Percentiles rank a stretch among this genome's conserved stretches.
Conservation (phyloP, 2,329 filamentous ascomycete species). For the Ceratocystis diversiconidia region DNA sequence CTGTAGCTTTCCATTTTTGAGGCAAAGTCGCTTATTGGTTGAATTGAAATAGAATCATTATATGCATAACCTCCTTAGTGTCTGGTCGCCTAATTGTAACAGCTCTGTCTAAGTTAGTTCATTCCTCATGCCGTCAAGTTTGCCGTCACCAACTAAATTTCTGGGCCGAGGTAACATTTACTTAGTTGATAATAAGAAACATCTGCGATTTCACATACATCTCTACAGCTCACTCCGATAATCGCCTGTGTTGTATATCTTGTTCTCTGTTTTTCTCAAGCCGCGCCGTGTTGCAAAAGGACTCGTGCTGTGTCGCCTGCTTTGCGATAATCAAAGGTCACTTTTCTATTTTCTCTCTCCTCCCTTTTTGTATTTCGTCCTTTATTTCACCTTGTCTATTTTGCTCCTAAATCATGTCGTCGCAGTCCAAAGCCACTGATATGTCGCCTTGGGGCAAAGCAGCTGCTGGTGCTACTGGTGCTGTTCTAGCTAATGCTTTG, state of each 20-base stretch:
- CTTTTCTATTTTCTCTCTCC: background rate
- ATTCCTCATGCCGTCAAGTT: background rate
- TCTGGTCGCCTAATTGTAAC: background rate
- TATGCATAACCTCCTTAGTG: background rate
- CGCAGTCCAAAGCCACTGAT: constrained; percentile 48
- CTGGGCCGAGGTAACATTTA: constrained; percentile 3
- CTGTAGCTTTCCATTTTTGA: background rate
- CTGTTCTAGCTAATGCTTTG: constrained; percentile 83
- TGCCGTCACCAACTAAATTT: background rate
- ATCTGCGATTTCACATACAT: background rate
- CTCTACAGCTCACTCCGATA: background rate
- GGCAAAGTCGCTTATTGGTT: background rate
- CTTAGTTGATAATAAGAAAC: background rate
- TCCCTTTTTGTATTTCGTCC: too few relatives aligned
- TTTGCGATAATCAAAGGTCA: background rate
- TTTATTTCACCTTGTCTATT: background rate
- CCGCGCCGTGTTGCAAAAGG: background rate
- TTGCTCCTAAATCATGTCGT: constrained; percentile 30
- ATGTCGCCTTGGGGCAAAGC: constrained; percentile 89
- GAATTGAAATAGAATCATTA: background rate
- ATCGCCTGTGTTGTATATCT: background rate
- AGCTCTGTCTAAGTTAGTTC: background rate
- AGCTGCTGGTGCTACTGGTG: constrained; percentile 80
- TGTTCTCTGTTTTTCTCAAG: background rate
- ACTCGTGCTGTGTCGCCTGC: background rate